phyloP scores from a whole-genome alignment of 371 early-diverging fungal species.

The Lichtheimia hyalospora region DNA sequence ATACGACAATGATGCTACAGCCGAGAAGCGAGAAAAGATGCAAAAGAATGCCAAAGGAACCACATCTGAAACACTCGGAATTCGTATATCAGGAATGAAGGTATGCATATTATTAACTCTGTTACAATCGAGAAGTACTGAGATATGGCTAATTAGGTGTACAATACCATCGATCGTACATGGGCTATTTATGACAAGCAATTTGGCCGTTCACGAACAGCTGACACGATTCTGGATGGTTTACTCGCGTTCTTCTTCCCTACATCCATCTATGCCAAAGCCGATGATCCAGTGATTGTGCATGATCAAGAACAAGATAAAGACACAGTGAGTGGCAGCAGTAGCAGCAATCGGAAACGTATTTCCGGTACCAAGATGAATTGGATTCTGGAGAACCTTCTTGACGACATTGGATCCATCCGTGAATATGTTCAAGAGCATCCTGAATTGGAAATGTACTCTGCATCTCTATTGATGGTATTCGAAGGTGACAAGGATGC shows the following conservation, averaged over 20 bases:
- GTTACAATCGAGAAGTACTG: no score
- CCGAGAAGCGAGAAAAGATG: constrained; percentile 63
- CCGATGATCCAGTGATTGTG: constrained; percentile 5
- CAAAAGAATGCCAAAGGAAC: constrained; percentile 54
- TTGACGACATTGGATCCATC: constrained; percentile 59
- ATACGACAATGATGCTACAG: constrained; percentile 62
- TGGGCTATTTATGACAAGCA: constrained; percentile 44
- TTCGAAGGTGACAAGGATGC: constrained; percentile 68
- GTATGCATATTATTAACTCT: constrained; percentile 24
- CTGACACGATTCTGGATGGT: constrained; percentile 43
- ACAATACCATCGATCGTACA: constrained; percentile 31
- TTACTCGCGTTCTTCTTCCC: constrained; percentile 51
- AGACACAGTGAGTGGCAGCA: constrained; percentile 2
- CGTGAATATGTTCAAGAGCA: constrained; percentile 38
- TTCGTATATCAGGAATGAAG: constrained; percentile 67
- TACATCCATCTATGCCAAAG: constrained; percentile 29
- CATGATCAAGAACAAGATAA: constrained; percentile 8
- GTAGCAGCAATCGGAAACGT: constrained; percentile 6
- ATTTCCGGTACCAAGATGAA: constrained; percentile 35
- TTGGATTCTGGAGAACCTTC: constrained; percentile 63
- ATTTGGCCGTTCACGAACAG: constrained; percentile 44
- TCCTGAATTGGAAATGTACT: constrained; percentile 57
- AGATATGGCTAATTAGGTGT: constrained; percentile 34
- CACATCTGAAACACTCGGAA: constrained; percentile 58
- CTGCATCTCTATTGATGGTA: constrained; percentile 69